Evolutionary conservation across 163 green algal species (phyloP).

Genomic region (Coccomyxa subellipsoidea): DNA sequence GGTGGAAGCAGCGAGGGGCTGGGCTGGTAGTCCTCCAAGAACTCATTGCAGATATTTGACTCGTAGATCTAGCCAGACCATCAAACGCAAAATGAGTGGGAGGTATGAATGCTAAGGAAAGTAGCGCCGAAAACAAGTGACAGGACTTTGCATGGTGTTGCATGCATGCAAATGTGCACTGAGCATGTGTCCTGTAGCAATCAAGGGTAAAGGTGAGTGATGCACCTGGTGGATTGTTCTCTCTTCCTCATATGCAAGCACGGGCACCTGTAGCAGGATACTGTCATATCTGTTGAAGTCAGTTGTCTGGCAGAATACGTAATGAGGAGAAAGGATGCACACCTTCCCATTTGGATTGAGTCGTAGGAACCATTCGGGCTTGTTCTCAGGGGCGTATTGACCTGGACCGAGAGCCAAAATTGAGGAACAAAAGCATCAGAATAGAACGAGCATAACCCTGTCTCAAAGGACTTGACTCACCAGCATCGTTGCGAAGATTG

Average conservation of each 20-base stretch:
- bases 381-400: slow-evolving; percentile 18
- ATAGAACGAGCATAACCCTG: too few species aligned
- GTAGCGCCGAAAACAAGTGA: too few species aligned
- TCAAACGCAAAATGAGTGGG: too few species aligned
- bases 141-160: too few species aligned
- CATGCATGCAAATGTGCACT: too few species aligned
- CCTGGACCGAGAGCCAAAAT: slow-evolving; percentile 8
- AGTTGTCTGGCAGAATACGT: neutral
- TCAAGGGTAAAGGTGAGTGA: neutral
- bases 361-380: slow-evolving; percentile 41
- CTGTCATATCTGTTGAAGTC: neutral
- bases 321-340: neutral
- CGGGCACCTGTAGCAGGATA: slow-evolving; percentile 18
- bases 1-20: slow-evolving; percentile 25
- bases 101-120: too few species aligned
- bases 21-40: slow-evolving; percentile 16
- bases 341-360: slow-evolving; percentile 40
- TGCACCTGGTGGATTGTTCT: neutral
- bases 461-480: too few species aligned
- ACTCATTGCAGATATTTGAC: slow-evolving; percentile 31
- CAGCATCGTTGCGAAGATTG: neutral
- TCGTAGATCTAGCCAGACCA: slow-evolving; percentile 16
- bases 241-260: slow-evolving; percentile 23
- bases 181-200: neutral
- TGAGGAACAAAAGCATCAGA: too few species aligned